These are phyloP conservation scores for Salix arbutifolia DNA, from an alignment of 345 rosid genomes.

Conservation along the genomic window DNA sequence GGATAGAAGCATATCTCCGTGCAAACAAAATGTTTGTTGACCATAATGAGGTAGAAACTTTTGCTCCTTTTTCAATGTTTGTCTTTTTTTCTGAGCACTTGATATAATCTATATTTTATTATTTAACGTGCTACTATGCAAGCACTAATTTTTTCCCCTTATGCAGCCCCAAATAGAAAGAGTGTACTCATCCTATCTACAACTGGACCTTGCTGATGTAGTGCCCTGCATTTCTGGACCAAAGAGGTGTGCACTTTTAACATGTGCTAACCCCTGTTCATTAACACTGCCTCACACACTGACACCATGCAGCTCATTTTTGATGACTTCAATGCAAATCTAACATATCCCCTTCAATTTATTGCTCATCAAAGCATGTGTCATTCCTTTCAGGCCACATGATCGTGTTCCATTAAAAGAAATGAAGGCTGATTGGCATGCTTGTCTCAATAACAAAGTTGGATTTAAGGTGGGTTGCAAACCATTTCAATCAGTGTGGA, in stretches of 20 bases:
- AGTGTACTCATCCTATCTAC: conserved; percentile 71
- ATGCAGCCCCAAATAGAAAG: conserved; percentile 77
- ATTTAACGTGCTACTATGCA: not conserved
- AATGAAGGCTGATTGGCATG: conserved; percentile 97
- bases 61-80: not conserved
- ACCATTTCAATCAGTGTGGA: not conserved
- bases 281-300: not conserved
- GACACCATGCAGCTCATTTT: conserved; percentile 9
- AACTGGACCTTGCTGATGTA: conserved; percentile 69
- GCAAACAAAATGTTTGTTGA: conserved; percentile 97
- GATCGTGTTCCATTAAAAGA: conserved; percentile 87
- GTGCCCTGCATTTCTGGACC: conserved; percentile 98
- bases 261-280: not conserved
- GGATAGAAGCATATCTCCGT: conserved; percentile 87
- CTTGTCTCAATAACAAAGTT: conserved; percentile 81
- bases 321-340: not conserved
- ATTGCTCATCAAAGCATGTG: not conserved
- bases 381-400: conserved; percentile 64
- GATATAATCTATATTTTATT: conserved; percentile 8
- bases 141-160: too few relatives aligned
- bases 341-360: not conserved
- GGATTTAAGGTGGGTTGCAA: conserved; percentile 74
- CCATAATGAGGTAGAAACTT: conserved; percentile 61
- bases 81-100: not conserved
- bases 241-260: conserved; percentile 50